Percentiles rank a stretch among this genome's conserved stretches.
phyloP scores from a whole-genome alignment of 352 stramenopile genomes.

The Phytophthora agathidicida region DNA sequence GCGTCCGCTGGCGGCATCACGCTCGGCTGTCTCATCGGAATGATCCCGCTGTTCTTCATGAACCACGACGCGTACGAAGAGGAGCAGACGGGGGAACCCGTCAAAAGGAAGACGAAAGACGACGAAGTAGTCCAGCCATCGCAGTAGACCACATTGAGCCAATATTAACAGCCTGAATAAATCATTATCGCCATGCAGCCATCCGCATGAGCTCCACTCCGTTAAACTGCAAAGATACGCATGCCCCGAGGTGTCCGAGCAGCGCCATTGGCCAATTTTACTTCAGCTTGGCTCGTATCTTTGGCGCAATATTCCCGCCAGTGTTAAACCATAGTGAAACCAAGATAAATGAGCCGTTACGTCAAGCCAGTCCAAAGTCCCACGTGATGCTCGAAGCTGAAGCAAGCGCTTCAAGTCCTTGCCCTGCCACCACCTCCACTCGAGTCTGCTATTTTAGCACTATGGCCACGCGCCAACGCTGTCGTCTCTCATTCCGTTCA shows the following conservation, averaged over 20 bases:
- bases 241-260: background rate
- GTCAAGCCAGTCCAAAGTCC: conserved; percentile 11
- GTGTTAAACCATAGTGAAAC: conserved; percentile 28
- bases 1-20: conserved; percentile 86
- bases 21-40: conserved; percentile 89
- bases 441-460: conserved; percentile 33
- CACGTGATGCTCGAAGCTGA: conserved; percentile 22
- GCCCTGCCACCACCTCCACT: conserved; percentile 8
- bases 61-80: conserved; percentile 72
- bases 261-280: conserved; percentile 26
- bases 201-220: background rate
- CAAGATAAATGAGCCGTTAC: conserved; percentile 24
- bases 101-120: conserved; percentile 16
- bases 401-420: conserved; percentile 13
- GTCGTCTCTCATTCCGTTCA: conserved; percentile 7
- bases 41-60: conserved; percentile 92
- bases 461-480: background rate
- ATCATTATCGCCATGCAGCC: conserved; percentile 8
- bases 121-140: background rate
- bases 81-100: conserved; percentile 43
- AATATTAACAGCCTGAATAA: conserved; percentile 15
- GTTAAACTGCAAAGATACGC: conserved; percentile 30
- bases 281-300: conserved; percentile 19
- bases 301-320: conserved; percentile 22
- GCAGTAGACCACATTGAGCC: conserved; percentile 21